Base-by-base conservation (phyloP, 2,329 filamentous ascomycete genomes). In the Xylariaceae sp. region DNA sequence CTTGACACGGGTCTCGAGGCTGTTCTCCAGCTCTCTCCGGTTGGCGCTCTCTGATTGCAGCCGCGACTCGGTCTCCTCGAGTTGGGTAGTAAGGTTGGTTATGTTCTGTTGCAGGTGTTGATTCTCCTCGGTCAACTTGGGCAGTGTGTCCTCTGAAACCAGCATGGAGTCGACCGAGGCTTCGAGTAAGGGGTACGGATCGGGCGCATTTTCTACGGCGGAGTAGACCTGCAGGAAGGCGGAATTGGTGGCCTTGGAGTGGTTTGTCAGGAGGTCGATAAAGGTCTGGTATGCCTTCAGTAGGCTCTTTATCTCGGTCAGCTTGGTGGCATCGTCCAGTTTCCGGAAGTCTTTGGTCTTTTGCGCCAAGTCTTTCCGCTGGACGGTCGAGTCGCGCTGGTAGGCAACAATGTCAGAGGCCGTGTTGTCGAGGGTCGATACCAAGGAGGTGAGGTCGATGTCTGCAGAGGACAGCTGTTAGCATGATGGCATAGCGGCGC, bases 261-360 rank as follows among this genome's bases (percentile, higher is more conserved):
- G 90, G 58, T 90, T 95, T 14, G 92, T 93, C 40, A 98, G 72
- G 37, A 94, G 79, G 56, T 98, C 92, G 58, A 98, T 95, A 55
- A 96, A 98, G 33, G 82, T 83, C 63, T 98, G 92, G 66, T 98
- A 98, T 31, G 89, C 80, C 70, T 94, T 95, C 38, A 98, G 64
- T 32, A 98, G 64, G 24, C 77, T 77, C 63, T 96, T 98, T 65
- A 94, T 79, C 59, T 98, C 92, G 5, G 70, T 69, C 34, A 98
- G 64, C 60, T 96, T 98, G 36, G 75, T 77, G 9, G 82, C 67
- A 67, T 98, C 55, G 49, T 96, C 90, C 9, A 94, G 72, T 59
- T 95, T 96, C 40, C 89, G 74, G 50, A 96, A 98, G 51, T 96
- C 90, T 54, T 98, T 98, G 1, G 92, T 98, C 70, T 95, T 96